phyloP scores from a whole-genome alignment of 345 rosid genomes.

The Eucalyptus tenuipes region DNA sequence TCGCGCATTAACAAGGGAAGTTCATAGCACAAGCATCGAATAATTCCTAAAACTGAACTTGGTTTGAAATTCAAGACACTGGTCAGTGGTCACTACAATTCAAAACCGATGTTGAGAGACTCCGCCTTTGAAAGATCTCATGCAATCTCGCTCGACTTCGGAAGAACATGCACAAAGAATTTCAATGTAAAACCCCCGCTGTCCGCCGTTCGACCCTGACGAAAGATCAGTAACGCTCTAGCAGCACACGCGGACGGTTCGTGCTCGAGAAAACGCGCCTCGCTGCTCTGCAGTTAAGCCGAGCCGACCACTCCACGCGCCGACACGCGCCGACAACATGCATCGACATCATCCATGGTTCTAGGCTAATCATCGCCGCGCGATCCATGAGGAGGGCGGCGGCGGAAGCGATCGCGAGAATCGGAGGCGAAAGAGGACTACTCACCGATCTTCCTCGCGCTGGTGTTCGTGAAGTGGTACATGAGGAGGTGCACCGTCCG shows the following conservation, averaged over 20 bases:
- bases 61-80: background rate
- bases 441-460: constrained; percentile 69
- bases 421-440: background rate
- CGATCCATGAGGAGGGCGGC: background rate
- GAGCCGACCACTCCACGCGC: background rate
- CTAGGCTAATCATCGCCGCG: background rate
- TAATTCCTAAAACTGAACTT: background rate
- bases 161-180: background rate
- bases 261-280: background rate
- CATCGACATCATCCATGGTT: background rate
- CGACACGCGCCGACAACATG: background rate
- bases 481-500: constrained; percentile 84
- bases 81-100: background rate
- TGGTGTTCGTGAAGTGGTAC: constrained; percentile 68
- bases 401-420: background rate
- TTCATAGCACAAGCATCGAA: background rate
- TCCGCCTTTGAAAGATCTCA: background rate
- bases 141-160: background rate
- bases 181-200: background rate
- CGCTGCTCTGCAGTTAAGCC: background rate
- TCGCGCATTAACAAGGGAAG: background rate
- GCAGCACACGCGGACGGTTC: background rate
- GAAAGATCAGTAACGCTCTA: background rate
- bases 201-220: background rate
- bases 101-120: background rate